These are phyloP conservation scores for Moesziomyces sp. DNA, from an alignment of 1,284 basidiomycete species.

Conservation along the genomic window DNA sequence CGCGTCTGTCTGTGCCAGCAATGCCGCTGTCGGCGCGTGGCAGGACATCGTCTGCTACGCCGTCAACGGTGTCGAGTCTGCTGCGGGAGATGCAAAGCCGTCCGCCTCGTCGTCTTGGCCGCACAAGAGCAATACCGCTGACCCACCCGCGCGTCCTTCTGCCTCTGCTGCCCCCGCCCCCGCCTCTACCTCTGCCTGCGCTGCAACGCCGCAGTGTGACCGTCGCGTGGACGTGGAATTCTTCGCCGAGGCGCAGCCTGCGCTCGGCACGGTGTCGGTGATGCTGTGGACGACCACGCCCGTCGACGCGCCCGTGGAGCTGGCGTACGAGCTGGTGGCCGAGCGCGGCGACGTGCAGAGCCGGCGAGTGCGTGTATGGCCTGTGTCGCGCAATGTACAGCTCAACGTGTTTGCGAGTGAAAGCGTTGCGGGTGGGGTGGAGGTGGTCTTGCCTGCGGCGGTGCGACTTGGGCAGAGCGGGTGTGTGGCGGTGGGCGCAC, in stretches of 20 bases:
- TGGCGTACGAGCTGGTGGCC: conserved; percentile 8
- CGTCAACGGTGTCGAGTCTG: too few species aligned
- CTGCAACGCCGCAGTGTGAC: conserved; percentile 17
- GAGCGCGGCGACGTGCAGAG: background rate
- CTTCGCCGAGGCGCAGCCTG: conserved; percentile 44
- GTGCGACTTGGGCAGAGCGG: conserved; percentile 11
- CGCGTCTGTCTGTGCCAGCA: conserved; percentile 7
- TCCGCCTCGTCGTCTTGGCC: conserved; percentile 1
- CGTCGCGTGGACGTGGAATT: conserved; percentile 21
- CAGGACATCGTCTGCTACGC: too few species aligned
- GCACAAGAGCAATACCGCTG: conserved; percentile 19
- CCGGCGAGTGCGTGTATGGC: conserved; percentile 7
- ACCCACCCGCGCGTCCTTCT: conserved; percentile 8
- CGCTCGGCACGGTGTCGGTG: conserved; percentile 34
- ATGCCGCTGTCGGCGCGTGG: background rate
- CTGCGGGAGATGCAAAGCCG: too few species aligned
- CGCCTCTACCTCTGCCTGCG: background rate
- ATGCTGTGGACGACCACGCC: conserved; percentile 17
- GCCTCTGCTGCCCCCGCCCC: conserved; percentile 1
- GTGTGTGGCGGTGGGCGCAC: background rate
- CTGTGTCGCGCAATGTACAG: conserved; percentile 3
- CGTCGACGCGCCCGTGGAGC: conserved; percentile 4
- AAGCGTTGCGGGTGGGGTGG: conserved; percentile 2
- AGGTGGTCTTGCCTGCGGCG: conserved; percentile 10
- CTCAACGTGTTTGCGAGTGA: conserved; percentile 9